These are phyloP conservation scores for Herpetomonas samuelpessoai DNA, from an alignment of 208 protist species.

Conservation along the genomic window DNA sequence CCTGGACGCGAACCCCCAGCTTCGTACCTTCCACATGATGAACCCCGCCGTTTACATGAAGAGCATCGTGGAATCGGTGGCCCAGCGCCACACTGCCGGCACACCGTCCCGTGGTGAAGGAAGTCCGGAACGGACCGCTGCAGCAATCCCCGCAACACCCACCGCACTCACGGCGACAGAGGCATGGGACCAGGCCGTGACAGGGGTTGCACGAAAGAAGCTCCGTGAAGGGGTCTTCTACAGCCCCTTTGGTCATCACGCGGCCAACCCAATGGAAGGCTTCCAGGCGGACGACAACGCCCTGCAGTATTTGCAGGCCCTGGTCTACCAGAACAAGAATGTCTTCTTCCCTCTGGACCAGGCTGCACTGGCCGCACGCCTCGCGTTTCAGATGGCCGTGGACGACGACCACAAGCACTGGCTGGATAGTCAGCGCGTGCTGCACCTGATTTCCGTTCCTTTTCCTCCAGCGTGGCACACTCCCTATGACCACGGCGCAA, in stretches of 20 bases:
- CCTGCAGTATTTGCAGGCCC: not conserved
- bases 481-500: slow-evolving; percentile 32
- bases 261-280: no score
- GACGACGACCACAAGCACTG: slow-evolving; percentile 85
- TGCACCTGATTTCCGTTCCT: slow-evolving; percentile 70
- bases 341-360: slow-evolving; percentile 17
- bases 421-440: slow-evolving; percentile 60
- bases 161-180: no score
- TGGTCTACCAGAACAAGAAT: slow-evolving; percentile 8
- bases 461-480: slow-evolving; percentile 76
- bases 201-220: no score
- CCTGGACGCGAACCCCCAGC: not conserved
- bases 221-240: no score
- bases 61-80: no score
- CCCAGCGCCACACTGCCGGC: no score
- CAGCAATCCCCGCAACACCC: no score
- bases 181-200: no score
- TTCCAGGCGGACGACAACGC: no score
- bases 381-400: not conserved
- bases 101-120: no score
- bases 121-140: no score
- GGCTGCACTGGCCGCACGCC: slow-evolving; percentile 4
- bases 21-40: not conserved
- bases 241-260: no score
- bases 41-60: not conserved